A percentile compares a stretch with the other conserved stretches of the same genome.
phyloP scores from a whole-genome alignment of 305 asterid species.

The Fraxinus sp. region DNA sequence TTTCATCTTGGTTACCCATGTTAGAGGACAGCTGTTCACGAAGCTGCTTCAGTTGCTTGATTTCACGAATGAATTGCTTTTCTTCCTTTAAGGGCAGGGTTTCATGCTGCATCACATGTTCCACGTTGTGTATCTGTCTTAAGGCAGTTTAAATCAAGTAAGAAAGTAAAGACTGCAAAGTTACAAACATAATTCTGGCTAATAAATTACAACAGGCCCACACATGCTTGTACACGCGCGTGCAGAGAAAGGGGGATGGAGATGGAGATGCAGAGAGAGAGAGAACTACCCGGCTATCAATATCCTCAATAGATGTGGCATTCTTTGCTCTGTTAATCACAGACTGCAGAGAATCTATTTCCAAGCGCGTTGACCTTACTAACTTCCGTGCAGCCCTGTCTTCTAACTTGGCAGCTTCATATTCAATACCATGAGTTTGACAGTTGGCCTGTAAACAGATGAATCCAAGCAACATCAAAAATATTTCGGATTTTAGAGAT shows the following conservation, averaged over 20 bases:
- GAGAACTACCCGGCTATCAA: constrained; percentile 57
- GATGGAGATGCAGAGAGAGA: not conserved
- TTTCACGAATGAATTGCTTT: constrained; percentile 71
- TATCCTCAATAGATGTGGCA: constrained; percentile 76
- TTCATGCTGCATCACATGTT: constrained; percentile 77
- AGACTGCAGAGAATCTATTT: constrained; percentile 71
- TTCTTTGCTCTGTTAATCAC: constrained; percentile 82
- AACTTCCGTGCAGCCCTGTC: constrained; percentile 55
- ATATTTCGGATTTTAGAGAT: not conserved
- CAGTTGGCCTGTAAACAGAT: constrained; percentile 38
- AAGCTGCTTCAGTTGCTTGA: constrained; percentile 81
- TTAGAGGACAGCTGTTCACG: constrained; percentile 74
- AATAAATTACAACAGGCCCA: constrained; percentile 6
- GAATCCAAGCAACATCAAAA: not conserved
- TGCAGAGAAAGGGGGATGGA: not conserved
- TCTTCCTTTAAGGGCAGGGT: constrained; percentile 76
- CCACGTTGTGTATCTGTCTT: constrained; percentile 61
- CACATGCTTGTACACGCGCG: not conserved
- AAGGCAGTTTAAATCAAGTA: constrained; percentile 16
- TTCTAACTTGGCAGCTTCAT: constrained; percentile 59
- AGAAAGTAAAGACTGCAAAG: not conserved
- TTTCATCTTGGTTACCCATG: constrained; percentile 76
- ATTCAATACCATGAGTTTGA: constrained; percentile 58
- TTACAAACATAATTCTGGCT: not conserved
- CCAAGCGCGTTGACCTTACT: constrained; percentile 74